phyloP scores from a whole-genome alignment of 305 asterid genomes.

The Nicotiana rustica region DNA sequence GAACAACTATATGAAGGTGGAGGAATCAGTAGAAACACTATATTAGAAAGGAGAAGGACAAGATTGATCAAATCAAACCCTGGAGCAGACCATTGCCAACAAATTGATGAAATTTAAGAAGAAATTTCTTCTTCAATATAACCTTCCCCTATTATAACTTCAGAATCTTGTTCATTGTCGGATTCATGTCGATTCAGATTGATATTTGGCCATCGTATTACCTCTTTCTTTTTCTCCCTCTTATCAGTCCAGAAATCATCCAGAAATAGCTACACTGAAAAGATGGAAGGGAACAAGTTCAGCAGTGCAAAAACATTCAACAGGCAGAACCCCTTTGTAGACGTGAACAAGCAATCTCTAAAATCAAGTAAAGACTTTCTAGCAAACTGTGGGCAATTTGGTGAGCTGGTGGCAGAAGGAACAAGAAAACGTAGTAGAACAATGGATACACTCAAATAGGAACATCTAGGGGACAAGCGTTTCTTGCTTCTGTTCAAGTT shows the following conservation, averaged over 20 bases:
- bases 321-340: neutral
- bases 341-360: neutral
- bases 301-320: neutral
- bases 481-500: neutral
- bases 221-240: constrained; percentile 6
- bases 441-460: neutral
- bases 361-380: neutral
- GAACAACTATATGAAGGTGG: neutral
- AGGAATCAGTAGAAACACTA: constrained; percentile 4
- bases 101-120: neutral
- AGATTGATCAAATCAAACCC: neutral
- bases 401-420: constrained; percentile 20
- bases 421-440: neutral
- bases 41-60: constrained; percentile 16
- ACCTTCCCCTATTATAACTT: constrained; percentile 2
- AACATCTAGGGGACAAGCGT: neutral
- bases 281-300: neutral
- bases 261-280: neutral
- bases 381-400: neutral
- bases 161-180: constrained; percentile 7
- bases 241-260: constrained; percentile 6
- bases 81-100: neutral
- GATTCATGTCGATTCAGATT: neutral
- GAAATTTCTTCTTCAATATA: constrained; percentile 22
- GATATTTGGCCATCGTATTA: neutral